These are phyloP conservation scores for Mycena polygramma DNA, from an alignment of 768 basidiomycete genomes.

Conservation along the genomic window DNA sequence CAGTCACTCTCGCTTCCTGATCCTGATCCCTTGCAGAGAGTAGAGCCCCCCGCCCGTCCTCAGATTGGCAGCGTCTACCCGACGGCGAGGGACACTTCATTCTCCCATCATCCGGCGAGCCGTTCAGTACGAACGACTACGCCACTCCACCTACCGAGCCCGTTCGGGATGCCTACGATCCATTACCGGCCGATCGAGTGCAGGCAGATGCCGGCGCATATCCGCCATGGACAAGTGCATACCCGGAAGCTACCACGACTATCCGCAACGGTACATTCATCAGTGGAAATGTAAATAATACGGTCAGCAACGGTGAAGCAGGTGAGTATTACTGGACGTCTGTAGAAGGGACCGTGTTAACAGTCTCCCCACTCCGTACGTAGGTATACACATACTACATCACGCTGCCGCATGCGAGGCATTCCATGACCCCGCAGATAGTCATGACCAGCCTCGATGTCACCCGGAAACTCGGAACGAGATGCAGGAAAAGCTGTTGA, in stretches of 20 bases:
- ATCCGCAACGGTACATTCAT: constrained; percentile 12
- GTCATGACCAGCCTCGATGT: constrained; percentile 4
- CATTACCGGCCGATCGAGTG: too few species aligned
- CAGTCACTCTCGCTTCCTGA: too few species aligned
- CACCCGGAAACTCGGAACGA: constrained; percentile 11
- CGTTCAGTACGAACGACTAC: too few species aligned
- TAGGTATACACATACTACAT: constrained; percentile 8
- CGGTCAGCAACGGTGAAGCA: constrained; percentile 1
- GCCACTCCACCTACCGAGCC: too few species aligned
- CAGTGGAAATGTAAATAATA: not conserved
- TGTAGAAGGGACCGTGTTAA: not conserved
- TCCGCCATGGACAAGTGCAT: not conserved
- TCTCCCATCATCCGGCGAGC: too few species aligned
- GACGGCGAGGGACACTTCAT: too few species aligned
- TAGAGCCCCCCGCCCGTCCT: too few species aligned
- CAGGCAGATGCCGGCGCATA: not conserved
- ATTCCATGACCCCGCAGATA: constrained; percentile 9
- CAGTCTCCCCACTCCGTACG: too few species aligned
- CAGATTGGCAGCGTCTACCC: too few species aligned
- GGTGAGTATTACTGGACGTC: not conserved
- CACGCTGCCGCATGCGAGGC: not conserved
- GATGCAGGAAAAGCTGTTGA: constrained; percentile 3
- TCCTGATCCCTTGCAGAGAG: too few species aligned
- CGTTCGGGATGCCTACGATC: too few species aligned
- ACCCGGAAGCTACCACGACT: not conserved